Conservation (phyloP, 1,284 basidiomycete genomes). For the Austropuccinia psidii region DNA sequence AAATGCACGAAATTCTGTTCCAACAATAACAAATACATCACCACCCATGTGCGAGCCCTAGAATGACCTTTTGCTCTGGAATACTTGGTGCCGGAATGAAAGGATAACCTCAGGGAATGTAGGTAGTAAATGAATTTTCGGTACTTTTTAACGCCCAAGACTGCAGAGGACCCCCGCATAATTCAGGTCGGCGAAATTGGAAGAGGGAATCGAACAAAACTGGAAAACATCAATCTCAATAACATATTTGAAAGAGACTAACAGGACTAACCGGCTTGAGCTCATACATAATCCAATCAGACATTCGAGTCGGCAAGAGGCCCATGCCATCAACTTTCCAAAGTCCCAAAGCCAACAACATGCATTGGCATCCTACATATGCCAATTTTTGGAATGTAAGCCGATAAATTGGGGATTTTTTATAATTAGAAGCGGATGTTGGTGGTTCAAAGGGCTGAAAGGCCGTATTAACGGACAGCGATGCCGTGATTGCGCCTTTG, state of each 20-base stretch:
- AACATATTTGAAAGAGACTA: neutral
- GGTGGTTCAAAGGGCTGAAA: slow-evolving; percentile 52
- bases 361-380: slow-evolving; percentile 62
- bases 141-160: neutral
- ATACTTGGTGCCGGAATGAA: too few species aligned
- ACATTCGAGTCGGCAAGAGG: slow-evolving; percentile 72
- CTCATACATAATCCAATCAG: slow-evolving; percentile 72
- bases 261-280: slow-evolving; percentile 8
- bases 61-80: too few species aligned
- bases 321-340: slow-evolving; percentile 90
- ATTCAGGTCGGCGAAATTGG: neutral
- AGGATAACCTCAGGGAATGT: neutral
- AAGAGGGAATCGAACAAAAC: neutral
- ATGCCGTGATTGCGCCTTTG: slow-evolving; percentile 43
- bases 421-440: slow-evolving; percentile 55
- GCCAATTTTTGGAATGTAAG: slow-evolving; percentile 61
- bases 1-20: too few species aligned
- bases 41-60: too few species aligned
- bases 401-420: slow-evolving; percentile 51
- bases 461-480: slow-evolving; percentile 42
- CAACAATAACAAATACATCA: too few species aligned
- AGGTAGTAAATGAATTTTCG: neutral
- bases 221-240: neutral
- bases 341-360: slow-evolving; percentile 68
- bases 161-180: neutral